Base-by-base conservation (phyloP, 1,139 yeast genomes). In the Yamadazyma mexicana region DNA sequence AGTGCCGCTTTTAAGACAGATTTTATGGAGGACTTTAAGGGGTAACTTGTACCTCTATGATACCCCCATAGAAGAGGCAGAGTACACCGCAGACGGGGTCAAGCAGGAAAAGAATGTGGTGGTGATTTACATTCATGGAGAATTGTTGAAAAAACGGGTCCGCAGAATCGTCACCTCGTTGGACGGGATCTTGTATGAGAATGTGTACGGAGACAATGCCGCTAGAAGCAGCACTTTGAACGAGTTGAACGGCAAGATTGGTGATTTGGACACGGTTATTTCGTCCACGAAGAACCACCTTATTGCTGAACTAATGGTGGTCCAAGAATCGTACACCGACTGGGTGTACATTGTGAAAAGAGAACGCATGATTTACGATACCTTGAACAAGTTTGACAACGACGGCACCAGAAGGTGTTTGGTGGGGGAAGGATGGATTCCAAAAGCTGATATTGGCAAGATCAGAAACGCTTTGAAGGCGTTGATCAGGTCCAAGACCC, bases 381-480 rank as follows among this genome's bases (percentile, higher is more conserved):
- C 87, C 0, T 71, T 92, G 58, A 91, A 91, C 62, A 73, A 79
- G 52, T 89, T 91, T 62, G 87, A 85, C 56, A 87, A 82, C 59
- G 97, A 91, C 59, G 79, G 82, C 43, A 81, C 88, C 28, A 77
- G 98, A 62, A 79, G 92, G 53, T 86, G 95, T 45, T 69, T 92
- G 40, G 88, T 92, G 44, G 98, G 95, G n/a, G 98, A 92, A 69
- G 99, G 98, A 24, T 92, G 98, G 98, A 76, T 89, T 27, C 95
- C 95, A 1, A 53, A 50, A 23, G 46, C 52, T 14, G 73, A 69
- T 39, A 54, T 60, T 37, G 45, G 40, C 7, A 48, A 45, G 17
- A 52, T 64, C 17, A 59, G 64, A 24, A 53, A 41, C 20, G 54
- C 64, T 4, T 55, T 67, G 38, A 56, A 48, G 33, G 51, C 46